Evolutionary conservation across 2,329 filamentous ascomycete genomes (phyloP).

Genomic region (Penicillium sp.): DNA sequence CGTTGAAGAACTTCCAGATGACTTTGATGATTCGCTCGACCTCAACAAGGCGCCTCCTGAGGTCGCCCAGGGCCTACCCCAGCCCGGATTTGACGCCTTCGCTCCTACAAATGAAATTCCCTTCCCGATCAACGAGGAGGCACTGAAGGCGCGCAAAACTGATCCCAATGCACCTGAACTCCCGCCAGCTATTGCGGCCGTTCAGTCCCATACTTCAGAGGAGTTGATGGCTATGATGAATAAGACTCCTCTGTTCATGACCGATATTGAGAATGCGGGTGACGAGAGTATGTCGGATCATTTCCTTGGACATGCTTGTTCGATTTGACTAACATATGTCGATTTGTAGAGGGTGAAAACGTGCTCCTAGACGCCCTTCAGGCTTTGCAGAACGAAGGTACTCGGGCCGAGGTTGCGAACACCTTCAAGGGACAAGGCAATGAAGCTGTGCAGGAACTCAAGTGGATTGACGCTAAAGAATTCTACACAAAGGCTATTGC

Average conservation of each 20-base stretch:
- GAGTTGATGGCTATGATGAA: slow-evolving; percentile 65
- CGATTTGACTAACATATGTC: not conserved
- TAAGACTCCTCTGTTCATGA: slow-evolving; percentile 90
- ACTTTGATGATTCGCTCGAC: slow-evolving; percentile 48
- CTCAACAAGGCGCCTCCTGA: slow-evolving; percentile 36
- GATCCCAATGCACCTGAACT: slow-evolving; percentile 44
- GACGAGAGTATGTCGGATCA: slow-evolving; percentile 46
- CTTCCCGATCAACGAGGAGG: slow-evolving; percentile 41
- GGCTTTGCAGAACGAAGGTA: slow-evolving; percentile 90
- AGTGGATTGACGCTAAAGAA: slow-evolving; percentile 80
- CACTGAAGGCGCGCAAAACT: slow-evolving; percentile 29
- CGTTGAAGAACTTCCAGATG: slow-evolving; percentile 51
- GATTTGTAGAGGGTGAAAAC: slow-evolving; percentile 62
- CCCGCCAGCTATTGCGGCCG: slow-evolving; percentile 58
- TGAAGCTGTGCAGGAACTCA: slow-evolving; percentile 71
- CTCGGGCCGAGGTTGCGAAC: slow-evolving; percentile 72
- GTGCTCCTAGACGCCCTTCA: slow-evolving; percentile 80
- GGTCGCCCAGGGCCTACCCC: slow-evolving; percentile 15
- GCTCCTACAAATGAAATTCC: slow-evolving; percentile 32
- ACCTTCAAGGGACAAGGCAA: slow-evolving; percentile 93
- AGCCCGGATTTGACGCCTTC: slow-evolving; percentile 21
- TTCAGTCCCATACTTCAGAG: slow-evolving; percentile 56
- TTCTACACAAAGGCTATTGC: slow-evolving; percentile 86
- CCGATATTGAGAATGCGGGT: slow-evolving; percentile 66
- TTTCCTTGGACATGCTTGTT: not conserved